Conservation (phyloP, 352 stramenopile species). For the Pythium vanterpoolii region DNA sequence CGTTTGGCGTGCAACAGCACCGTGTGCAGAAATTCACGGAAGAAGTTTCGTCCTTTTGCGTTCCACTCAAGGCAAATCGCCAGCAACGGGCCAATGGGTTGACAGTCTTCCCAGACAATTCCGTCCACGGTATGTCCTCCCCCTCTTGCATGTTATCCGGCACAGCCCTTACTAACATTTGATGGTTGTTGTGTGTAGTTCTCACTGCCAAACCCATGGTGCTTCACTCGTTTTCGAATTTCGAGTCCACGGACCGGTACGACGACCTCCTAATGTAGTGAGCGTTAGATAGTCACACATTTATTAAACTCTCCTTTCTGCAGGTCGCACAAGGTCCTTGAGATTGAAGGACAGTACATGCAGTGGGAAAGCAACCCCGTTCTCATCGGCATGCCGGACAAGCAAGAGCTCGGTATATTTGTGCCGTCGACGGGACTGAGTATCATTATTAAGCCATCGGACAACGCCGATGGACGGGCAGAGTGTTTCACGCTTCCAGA, state of each 20-base stretch:
- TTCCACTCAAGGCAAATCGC: conserved; percentile 52
- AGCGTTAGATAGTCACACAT: background rate
- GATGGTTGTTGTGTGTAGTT: conserved; percentile 23
- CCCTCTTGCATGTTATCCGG: background rate
- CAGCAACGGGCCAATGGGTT: conserved; percentile 57
- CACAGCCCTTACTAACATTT: background rate
- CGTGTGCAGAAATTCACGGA: conserved; percentile 59
- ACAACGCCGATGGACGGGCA: conserved; percentile 38
- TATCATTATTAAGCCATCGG: conserved; percentile 40
- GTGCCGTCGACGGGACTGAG: conserved; percentile 55
- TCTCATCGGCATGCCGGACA: conserved; percentile 40
- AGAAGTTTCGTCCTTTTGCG: conserved; percentile 58
- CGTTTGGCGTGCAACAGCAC: conserved; percentile 53
- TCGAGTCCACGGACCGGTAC: conserved; percentile 41
- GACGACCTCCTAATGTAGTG: background rate
- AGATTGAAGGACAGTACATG: conserved; percentile 70
- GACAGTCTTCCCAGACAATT: conserved; percentile 51
- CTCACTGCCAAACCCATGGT: conserved; percentile 51
- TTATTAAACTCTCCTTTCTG: background rate
- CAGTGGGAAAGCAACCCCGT: conserved; percentile 53
- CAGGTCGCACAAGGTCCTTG: conserved; percentile 49
- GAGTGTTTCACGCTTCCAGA: conserved; percentile 56
- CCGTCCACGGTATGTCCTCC: conserved; percentile 44
- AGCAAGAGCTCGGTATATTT: conserved; percentile 49
- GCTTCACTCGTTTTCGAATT: conserved; percentile 55